Evolutionary conservation across 2,329 filamentous ascomycete genomes (phyloP), one percentile per base, ranked within the genome.

Genomic region (Fusarium begoniae): DNA sequence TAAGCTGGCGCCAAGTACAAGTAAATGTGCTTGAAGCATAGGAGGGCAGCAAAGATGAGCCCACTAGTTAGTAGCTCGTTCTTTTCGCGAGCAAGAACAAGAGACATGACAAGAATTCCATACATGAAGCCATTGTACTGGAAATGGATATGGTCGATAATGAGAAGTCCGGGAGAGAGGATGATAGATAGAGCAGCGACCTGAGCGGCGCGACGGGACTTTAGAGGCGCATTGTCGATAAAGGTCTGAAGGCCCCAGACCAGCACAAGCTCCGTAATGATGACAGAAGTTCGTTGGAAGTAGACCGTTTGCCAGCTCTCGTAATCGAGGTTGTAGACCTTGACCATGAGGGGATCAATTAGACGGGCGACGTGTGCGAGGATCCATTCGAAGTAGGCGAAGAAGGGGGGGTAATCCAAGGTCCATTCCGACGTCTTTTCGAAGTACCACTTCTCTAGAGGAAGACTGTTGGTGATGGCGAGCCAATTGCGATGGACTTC

Each of bases 401-500:
- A 99, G 85, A 98, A 98, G 13, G 96, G 96, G 38, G 96, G 96
- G 81, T 99, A 99, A 85, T 99, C 96, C 80, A 99, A 92, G 1
- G 96, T 99, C 96, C 96, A 99, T 94, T 98, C 94, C 67, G 96
- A 99, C 5, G 95, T 98, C 85, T 95, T 93, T 87, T 99, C 96
- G 81, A 92, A 95, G 84, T 99, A 99, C 96, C 96, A 99, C 76
- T 97, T 88, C 82, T 93, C 91, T 57, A 95, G 84, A 7, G 96
- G 94, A 26, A 98, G 88, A 70, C 93, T 97, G 84, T 98, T 88
- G 9, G 96, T 98, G 77, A 98, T 94, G 73, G 96, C 96, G 45
- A 99, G 91, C 96, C 96, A 99, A 86, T 99, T 99, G 75, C 96
- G 92, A 84, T 99, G 96, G 63, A 99, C 96, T 83, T 99, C 96